Evolutionary conservation across 2,329 filamentous ascomycete species (phyloP).

Genomic region (Phyllosticta ampelicida): DNA sequence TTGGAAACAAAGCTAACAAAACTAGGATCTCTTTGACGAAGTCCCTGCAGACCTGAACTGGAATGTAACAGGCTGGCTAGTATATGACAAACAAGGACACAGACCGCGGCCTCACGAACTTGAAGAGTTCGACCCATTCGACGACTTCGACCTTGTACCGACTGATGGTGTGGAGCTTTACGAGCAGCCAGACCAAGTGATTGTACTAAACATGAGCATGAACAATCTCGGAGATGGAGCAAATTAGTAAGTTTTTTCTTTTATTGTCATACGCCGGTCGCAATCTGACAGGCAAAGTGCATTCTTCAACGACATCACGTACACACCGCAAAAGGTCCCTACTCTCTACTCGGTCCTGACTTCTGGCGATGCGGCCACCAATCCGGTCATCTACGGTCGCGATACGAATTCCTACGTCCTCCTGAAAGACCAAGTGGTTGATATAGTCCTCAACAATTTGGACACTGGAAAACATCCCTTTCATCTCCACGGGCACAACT

Average conservation of each 20-base stretch:
- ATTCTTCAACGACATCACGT: slow-evolving; percentile 49
- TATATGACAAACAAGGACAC: not conserved
- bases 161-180: not conserved
- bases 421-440: slow-evolving; percentile 14
- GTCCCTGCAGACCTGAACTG: not conserved
- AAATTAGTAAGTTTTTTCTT: slow-evolving; percentile 7
- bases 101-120: not conserved
- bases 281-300: not conserved
- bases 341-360: slow-evolving; percentile 57
- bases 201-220: slow-evolving; percentile 26
- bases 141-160: not conserved
- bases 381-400: slow-evolving; percentile 54
- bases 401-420: slow-evolving; percentile 22
- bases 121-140: not conserved
- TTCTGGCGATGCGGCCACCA: slow-evolving; percentile 42
- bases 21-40: not conserved
- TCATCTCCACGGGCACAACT: slow-evolving; percentile 45
- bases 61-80: not conserved
- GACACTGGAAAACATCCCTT: slow-evolving; percentile 29
- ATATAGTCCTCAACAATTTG: slow-evolving; percentile 16
- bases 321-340: slow-evolving; percentile 53
- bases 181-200: slow-evolving; percentile 37
- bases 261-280: not conserved
- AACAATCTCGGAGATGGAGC: slow-evolving; percentile 29
- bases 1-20: slow-evolving; percentile 34